Base-by-base conservation (phyloP, 1,139 yeast genomes). In the Kurtzmaniella quercitrusa region DNA sequence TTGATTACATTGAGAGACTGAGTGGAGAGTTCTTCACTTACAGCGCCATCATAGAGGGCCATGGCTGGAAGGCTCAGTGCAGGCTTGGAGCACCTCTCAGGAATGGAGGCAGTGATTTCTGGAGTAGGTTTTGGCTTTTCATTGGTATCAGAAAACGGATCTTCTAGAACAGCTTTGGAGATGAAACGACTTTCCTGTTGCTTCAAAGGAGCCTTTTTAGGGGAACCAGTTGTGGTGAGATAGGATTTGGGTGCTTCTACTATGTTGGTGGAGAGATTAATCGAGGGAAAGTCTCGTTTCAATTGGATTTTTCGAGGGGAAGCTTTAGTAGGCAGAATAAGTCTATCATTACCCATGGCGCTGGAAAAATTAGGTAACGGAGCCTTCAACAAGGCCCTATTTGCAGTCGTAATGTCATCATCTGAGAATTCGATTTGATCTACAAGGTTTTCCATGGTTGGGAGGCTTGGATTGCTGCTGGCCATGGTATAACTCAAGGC, bases 401-500 rank as follows among this genome's bases (percentile, higher is more conserved):
- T 88, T 14, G 96, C 86, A 34, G 70, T 70, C 42, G 75, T 69
- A 25, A 93, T 70, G 48, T 89, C 96, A 12, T 78, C 84, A 14
- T 80, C 82, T 2, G 79, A 62, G 54, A 89, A 88, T 19, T 76
- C 74, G 7, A 82, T 58, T 47, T 71, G 66, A 2, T 88, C 93
- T 8, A 84, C 85, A 45, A 85, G 65, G 48, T 79, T 78, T 33
- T 75, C 77, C 53, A 93, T 77, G 9, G 72, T 66, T 0, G 94
- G 91, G 17, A 84, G 82, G 18, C 70, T 70, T 59, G 68, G 65
- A 69, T 69, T 68, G 57, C 62, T 57, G 39, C 79, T 79, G 48
- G 65, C 58, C 53, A 83, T 73, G 66, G 81, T 82, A 62, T 78
- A 87, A 39, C 93, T 83, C 54, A 93, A 69, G 1, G 97, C 96